Base-by-base conservation (phyloP, 2,329 filamentous ascomycete species). In the Aspergillus nomiae region DNA sequence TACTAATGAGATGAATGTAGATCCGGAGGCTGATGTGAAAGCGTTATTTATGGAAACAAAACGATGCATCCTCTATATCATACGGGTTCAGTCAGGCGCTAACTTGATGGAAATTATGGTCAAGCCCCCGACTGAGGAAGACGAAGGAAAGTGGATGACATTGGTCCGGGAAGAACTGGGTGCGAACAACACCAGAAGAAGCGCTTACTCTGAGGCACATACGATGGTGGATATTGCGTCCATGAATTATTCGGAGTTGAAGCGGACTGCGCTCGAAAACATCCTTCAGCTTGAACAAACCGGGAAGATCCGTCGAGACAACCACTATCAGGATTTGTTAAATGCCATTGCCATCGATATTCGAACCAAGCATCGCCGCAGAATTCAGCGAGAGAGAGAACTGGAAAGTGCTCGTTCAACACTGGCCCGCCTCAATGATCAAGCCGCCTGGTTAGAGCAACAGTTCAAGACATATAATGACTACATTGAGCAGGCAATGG, bases 401-500 rank as follows among this genome's bases (percentile, higher is more conserved):
- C 79, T 98, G 45, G 95, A 99, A 70, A 79, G 80, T 48, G 80
- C 82, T 41, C 78, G 78, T 45, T 73, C 83, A 63, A 83, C 82
- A 7, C 77, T 83, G 26, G 77, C 76, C 7, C 77, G 82, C 48
- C 75, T 84, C 46, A 80, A 82, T 38, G 82, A 83, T 60, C 81
- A 99, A 81, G 94, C 94, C 43, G 87, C 89, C 68, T 99, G 96
- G 79, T 86, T 99, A 11, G 95, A 99, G 75, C 91, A 93, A 70
- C 95, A 99, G 80, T 87, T 96, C 64, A 97, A 97, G 84, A 95
- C 90, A 68, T 99, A 99, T 81, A 97, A 99, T 76, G 93, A 99
- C 81, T 99, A 99, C 80, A 97, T 99, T 74, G 96, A 99, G 81
- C 94, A 97, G 78, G 94, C 95, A 56, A 97, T 99, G 92, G 86